These are phyloP conservation scores for Epichloe festucae DNA, from an alignment of 2,329 filamentous ascomycete genomes.

Conservation along the genomic window DNA sequence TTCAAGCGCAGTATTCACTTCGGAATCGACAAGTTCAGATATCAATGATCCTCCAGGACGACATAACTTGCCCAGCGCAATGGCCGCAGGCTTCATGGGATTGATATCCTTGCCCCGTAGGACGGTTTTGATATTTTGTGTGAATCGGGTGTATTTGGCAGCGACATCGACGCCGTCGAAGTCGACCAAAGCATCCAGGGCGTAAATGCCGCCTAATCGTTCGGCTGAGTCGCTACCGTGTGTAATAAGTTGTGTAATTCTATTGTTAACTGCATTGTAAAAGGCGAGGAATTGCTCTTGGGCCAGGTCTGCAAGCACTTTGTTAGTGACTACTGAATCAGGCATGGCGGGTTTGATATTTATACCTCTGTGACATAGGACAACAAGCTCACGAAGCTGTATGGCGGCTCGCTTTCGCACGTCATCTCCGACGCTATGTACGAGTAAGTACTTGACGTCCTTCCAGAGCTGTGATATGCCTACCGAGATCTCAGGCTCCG, in stretches of 20 bases:
- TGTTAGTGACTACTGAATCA: neutral
- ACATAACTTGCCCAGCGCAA: conserved; percentile 79
- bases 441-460: conserved; percentile 8
- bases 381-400: conserved; percentile 42
- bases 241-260: conserved; percentile 55
- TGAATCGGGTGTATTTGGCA: conserved; percentile 88
- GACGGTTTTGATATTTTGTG: conserved; percentile 76
- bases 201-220: conserved; percentile 81
- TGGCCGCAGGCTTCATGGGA: conserved; percentile 81
- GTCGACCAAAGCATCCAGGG: conserved; percentile 84
- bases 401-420: conserved; percentile 38
- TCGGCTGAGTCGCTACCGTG: conserved; percentile 80
- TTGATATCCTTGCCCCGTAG: conserved; percentile 82
- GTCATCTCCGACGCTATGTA: conserved; percentile 29
- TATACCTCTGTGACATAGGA: conserved; percentile 41
- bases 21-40: conserved; percentile 88
- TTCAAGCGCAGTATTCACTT: conserved; percentile 91
- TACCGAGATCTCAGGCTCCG: conserved; percentile 45
- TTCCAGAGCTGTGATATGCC: conserved; percentile 5
- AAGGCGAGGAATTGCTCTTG: conserved; percentile 60
- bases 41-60: conserved; percentile 87
- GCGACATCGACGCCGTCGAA: conserved; percentile 92
- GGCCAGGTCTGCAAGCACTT: conserved; percentile 47
- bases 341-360: neutral
- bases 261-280: conserved; percentile 43